A percentile compares a stretch with the other conserved stretches of the same genome.
phyloP scores from a whole-genome alignment of 164 flowering plant species.

The Cinnamomum micranthum region DNA sequence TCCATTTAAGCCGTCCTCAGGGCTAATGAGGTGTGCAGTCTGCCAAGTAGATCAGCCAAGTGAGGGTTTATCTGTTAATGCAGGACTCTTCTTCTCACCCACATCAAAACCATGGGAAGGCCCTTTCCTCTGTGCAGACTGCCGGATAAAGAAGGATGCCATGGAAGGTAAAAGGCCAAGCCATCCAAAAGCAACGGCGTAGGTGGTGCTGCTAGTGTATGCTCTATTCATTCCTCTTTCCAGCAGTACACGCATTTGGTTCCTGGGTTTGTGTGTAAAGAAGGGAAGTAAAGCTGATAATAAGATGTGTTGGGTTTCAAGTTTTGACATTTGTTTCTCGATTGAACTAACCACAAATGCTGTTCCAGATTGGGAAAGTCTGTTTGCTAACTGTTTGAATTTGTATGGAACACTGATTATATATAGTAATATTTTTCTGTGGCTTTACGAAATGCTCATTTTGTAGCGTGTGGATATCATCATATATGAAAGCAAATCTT shows the following conservation, averaged over 20 bases:
- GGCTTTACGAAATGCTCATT: neutral
- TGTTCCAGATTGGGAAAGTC: slow-evolving; percentile 6
- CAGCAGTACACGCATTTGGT: slow-evolving; percentile 37
- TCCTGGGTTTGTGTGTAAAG: slow-evolving; percentile 3
- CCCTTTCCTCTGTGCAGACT: slow-evolving; percentile 70
- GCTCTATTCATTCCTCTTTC: slow-evolving; percentile 24
- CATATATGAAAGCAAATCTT: neutral
- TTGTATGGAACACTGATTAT: slow-evolving; percentile 4
- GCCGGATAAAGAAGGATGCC: slow-evolving; percentile 84
- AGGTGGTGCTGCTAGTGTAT: slow-evolving; percentile 23
- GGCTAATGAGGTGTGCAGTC: slow-evolving; percentile 68
- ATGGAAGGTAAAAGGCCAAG: slow-evolving; percentile 92
- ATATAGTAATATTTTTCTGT: slow-evolving; percentile 4
- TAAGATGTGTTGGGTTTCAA: slow-evolving; percentile 1
- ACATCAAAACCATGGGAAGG: slow-evolving; percentile 78
- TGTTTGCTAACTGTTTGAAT: slow-evolving; percentile 4
- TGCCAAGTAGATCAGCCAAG: slow-evolving; percentile 78
- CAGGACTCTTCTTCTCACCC: slow-evolving; percentile 61
- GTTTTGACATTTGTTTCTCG: slow-evolving; percentile 4
- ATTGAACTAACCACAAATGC: slow-evolving; percentile 9
- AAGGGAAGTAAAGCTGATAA: neutral
- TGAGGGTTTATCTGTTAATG: slow-evolving; percentile 53
- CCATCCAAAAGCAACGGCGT: slow-evolving; percentile 30
- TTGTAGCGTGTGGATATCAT: neutral
- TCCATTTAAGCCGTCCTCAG: slow-evolving; percentile 48